These are phyloP conservation scores for Apiotrichum montevideense DNA, from an alignment of 1,284 basidiomycete genomes.

Conservation along the genomic window DNA sequence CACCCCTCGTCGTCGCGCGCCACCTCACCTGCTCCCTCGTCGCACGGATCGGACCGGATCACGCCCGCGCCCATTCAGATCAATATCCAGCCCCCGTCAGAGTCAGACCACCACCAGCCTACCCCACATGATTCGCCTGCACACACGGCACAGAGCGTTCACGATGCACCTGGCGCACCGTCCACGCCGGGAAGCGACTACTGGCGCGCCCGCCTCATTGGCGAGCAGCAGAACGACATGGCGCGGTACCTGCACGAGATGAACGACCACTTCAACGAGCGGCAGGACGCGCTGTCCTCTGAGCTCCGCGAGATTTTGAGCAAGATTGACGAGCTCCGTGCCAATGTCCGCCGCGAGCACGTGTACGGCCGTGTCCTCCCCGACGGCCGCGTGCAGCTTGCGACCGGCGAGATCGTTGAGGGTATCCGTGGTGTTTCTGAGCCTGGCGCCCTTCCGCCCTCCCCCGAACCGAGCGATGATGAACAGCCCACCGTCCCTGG, in stretches of 20 bases:
- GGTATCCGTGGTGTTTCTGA: constrained; percentile 35
- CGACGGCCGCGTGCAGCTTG: constrained; percentile 40
- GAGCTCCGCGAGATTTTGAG: constrained; percentile 38
- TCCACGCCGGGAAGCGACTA: not conserved
- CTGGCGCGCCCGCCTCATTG: constrained; percentile 2
- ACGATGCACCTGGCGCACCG: not conserved
- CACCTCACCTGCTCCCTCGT: not conserved
- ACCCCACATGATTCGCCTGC: not conserved
- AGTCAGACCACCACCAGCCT: not conserved
- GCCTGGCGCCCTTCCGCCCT: constrained; percentile 2
- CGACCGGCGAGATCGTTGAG: constrained; percentile 42
- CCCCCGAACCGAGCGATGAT: not conserved
- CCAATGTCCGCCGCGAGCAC: constrained; percentile 36
- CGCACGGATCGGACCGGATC: not conserved
- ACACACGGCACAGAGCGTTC: not conserved
- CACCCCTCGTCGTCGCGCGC: not conserved
- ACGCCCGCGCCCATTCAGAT: not conserved
- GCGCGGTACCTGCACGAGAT: constrained; percentile 43
- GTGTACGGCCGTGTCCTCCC: constrained; percentile 35
- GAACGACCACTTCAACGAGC: constrained; percentile 40
- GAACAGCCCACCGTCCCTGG: constrained; percentile 23
- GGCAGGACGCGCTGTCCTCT: constrained; percentile 23
- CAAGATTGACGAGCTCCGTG: constrained; percentile 35
- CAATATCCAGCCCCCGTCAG: constrained; percentile 2
- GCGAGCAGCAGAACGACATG: constrained; percentile 26